A percentile compares a stretch with the other conserved stretches of the same genome.
These are phyloP conservation scores for Pseudozyma tsukubaensis DNA, from an alignment of 1,284 basidiomycete genomes.

Conservation along the genomic window DNA sequence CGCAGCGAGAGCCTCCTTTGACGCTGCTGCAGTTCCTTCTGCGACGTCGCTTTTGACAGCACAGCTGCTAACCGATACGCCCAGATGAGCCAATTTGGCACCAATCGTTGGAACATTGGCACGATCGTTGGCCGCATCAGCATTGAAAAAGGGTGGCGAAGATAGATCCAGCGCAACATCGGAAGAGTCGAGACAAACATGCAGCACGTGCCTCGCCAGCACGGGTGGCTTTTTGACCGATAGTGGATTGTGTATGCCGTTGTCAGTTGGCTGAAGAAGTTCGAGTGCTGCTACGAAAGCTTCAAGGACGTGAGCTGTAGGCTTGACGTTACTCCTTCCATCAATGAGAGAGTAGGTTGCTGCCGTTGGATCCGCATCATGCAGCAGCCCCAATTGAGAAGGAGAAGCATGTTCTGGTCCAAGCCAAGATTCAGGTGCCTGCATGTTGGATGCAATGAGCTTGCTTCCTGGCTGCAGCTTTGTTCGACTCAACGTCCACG, in stretches of 20 bases:
- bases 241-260: slow-evolving; percentile 30
- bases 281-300: slow-evolving; percentile 46
- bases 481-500: slow-evolving; percentile 25
- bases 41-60: slow-evolving; percentile 21
- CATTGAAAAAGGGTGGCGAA: slow-evolving; percentile 36
- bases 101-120: slow-evolving; percentile 12
- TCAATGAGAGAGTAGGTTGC: slow-evolving; percentile 20
- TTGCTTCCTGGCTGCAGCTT: slow-evolving; percentile 32
- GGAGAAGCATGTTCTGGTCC: slow-evolving; percentile 8
- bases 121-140: slow-evolving; percentile 26
- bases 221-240: slow-evolving; percentile 30
- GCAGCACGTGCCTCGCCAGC: slow-evolving; percentile 41
- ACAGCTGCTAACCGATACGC: slow-evolving; percentile 38
- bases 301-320: slow-evolving; percentile 42
- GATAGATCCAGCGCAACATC: slow-evolving; percentile 26
- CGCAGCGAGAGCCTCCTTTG: slow-evolving; percentile 28
- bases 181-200: slow-evolving; percentile 33
- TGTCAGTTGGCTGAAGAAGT: slow-evolving; percentile 22
- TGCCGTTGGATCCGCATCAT: slow-evolving; percentile 13
- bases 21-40: neutral
- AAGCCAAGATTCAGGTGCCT: slow-evolving; percentile 21
- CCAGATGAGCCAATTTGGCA: slow-evolving; percentile 19
- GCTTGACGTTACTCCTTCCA: slow-evolving; percentile 14
- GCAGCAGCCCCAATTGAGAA: neutral
- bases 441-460: slow-evolving; percentile 28